Percentiles rank a stretch among this genome's conserved stretches.
These are phyloP conservation scores for Mycosarcoma maydis DNA, from an alignment of 1,284 basidiomycete genomes.

Conservation along the genomic window DNA sequence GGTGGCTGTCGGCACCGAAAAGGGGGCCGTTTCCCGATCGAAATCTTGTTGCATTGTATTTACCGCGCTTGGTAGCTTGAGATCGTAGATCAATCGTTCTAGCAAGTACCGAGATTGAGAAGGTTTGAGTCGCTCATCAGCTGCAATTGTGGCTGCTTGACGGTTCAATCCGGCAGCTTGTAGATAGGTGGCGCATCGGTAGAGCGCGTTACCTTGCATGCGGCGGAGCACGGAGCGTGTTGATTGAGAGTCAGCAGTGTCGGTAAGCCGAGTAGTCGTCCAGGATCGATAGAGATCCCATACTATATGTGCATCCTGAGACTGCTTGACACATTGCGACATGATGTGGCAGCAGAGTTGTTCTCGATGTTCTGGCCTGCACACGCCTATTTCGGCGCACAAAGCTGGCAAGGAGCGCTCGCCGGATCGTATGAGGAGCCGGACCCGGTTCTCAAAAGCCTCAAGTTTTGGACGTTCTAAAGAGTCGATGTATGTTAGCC, in stretches of 20 bases:
- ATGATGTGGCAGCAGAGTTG: constrained; percentile 28
- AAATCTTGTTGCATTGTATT: neutral
- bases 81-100: constrained; percentile 25
- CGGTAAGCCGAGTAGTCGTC: neutral
- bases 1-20: no score
- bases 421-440: constrained; percentile 18
- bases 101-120: constrained; percentile 46
- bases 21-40: no score
- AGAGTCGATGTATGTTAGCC: constrained; percentile 18
- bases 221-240: constrained; percentile 13
- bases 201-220: constrained; percentile 30
- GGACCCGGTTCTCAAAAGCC: constrained; percentile 11
- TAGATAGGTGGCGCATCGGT: constrained; percentile 16
- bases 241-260: neutral
- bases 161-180: constrained; percentile 15
- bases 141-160: constrained; percentile 20
- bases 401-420: constrained; percentile 27
- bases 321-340: constrained; percentile 5
- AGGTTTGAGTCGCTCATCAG: constrained; percentile 39
- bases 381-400: constrained; percentile 2
- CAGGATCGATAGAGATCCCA: constrained; percentile 35
- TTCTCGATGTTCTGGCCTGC: constrained; percentile 5
- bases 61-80: constrained; percentile 5
- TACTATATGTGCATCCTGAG: constrained; percentile 8
- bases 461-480: neutral